Percentiles rank a stretch among this genome's conserved stretches.
These are phyloP conservation scores for Yarrowia keelungensis DNA, from an alignment of 805 yeast species.

Conservation along the genomic window DNA sequence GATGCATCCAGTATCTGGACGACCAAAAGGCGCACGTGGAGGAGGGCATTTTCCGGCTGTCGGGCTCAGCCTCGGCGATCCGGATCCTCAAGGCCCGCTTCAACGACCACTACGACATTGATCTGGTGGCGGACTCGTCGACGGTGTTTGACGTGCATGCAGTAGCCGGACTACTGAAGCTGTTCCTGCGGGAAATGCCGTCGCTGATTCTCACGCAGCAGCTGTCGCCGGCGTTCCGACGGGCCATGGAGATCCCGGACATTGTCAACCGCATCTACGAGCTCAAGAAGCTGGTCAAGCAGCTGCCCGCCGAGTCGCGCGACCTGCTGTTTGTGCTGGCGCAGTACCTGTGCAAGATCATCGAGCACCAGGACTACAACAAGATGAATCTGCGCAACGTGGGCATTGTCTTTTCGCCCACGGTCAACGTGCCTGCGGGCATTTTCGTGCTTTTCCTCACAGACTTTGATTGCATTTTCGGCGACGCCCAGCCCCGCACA, in stretches of 20 bases:
- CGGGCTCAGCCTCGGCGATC: slow-evolving; percentile 84
- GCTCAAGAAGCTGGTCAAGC: slow-evolving; percentile 49
- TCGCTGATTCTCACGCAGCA: slow-evolving; percentile 68
- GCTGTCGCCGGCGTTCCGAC: slow-evolving; percentile 53
- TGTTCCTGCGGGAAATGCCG: slow-evolving; percentile 81
- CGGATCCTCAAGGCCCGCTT: slow-evolving; percentile 71
- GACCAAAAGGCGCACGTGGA: slow-evolving; percentile 75
- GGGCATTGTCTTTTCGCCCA: slow-evolving; percentile 83
- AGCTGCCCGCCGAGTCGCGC: slow-evolving; percentile 61
- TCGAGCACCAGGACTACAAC: slow-evolving; percentile 65
- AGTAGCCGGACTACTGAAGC: slow-evolving; percentile 82
- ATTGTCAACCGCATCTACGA: slow-evolving; percentile 44
- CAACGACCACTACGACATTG: slow-evolving; percentile 72
- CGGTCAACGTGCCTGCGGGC: slow-evolving; percentile 70
- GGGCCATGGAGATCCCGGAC: slow-evolving; percentile 48
- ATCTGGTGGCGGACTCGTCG: slow-evolving; percentile 55
- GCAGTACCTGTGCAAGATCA: slow-evolving; percentile 68
- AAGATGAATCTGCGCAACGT: slow-evolving; percentile 84
- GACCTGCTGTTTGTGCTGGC: slow-evolving; percentile 71
- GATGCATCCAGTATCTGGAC: slow-evolving; percentile 74
- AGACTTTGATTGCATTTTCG: slow-evolving; percentile 69
- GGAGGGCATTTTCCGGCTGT: slow-evolving; percentile 89
- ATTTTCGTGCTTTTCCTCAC: slow-evolving; percentile 65
- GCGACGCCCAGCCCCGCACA: slow-evolving; percentile 48
- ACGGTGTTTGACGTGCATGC: slow-evolving; percentile 72